Percentiles rank a stretch among this genome's conserved stretches.
Evolutionary conservation across 495 filamentous ascomycete species (phyloP).

Genomic region (Lineolata rhizophorae): DNA sequence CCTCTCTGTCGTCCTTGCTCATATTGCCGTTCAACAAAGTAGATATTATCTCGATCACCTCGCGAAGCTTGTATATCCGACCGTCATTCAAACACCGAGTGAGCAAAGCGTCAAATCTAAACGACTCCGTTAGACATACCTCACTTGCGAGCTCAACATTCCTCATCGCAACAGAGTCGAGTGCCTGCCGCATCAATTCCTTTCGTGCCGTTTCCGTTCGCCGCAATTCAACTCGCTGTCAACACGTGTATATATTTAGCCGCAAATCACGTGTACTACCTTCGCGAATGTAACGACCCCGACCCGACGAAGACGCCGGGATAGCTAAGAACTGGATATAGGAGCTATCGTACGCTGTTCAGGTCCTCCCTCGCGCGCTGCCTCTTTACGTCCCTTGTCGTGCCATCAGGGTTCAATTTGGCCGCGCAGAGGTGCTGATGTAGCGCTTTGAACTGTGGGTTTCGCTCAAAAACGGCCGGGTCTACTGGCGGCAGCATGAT

Average conservation of each 20-base stretch:
- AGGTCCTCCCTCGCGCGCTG: slow-evolving; percentile 12
- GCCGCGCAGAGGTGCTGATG: slow-evolving; percentile 15
- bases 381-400: slow-evolving; percentile 14
- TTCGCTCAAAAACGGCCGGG: slow-evolving; percentile 9
- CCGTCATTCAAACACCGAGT: too few species aligned
- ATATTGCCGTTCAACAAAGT: slow-evolving; percentile 9
- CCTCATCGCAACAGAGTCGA: too few species aligned
- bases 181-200: background rate
- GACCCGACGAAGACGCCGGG: too few species aligned
- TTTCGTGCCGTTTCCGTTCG: slow-evolving; percentile 2
- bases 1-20: slow-evolving; percentile 7
- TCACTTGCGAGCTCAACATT: too few species aligned
- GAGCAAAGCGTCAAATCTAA: too few species aligned
- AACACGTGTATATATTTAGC: too few species aligned
- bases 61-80: too few species aligned
- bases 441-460: slow-evolving; percentile 18
- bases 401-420: slow-evolving; percentile 17
- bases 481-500: slow-evolving; percentile 19
- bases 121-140: too few species aligned
- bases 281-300: too few species aligned
- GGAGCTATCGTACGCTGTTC: slow-evolving; percentile 8
- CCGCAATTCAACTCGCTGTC: too few species aligned
- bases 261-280: too few species aligned
- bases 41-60: slow-evolving; percentile 12
- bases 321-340: background rate